Conservation (phyloP, 2,329 filamentous ascomycete species). For the Hortaea sp. region DNA sequence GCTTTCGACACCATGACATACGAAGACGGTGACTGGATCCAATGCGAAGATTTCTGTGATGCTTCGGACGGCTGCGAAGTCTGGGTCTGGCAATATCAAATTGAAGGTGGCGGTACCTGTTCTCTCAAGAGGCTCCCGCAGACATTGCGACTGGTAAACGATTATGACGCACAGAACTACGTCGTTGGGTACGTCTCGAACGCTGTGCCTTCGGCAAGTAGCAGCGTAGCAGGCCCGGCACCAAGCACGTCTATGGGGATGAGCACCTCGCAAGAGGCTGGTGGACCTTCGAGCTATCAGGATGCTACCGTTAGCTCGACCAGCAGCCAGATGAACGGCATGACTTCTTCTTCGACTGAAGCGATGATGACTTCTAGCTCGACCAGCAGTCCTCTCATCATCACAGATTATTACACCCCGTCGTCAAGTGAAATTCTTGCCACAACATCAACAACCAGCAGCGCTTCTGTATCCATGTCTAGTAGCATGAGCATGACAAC, state of each 20-base stretch:
- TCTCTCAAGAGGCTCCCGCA: conserved; percentile 2
- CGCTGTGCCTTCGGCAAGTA: not conserved
- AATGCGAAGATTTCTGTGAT: conserved; percentile 3
- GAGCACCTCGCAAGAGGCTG: not conserved
- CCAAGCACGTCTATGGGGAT: not conserved
- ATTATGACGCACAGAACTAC: not conserved
- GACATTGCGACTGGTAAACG: not conserved
- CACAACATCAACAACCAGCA: no score
- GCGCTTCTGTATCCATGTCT: no score
- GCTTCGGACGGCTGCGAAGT: not conserved
- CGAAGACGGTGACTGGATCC: conserved; percentile 2
- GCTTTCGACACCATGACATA: not conserved
- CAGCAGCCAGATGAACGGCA: not conserved
- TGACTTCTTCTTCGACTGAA: not conserved
- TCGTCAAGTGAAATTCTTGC: no score
- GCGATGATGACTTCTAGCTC: not conserved
- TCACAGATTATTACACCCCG: no score
- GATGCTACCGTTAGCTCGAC: not conserved
- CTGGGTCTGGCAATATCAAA: conserved; percentile 2
- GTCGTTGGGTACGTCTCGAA: not conserved
- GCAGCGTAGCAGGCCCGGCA: not conserved
- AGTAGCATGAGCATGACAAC: no score
- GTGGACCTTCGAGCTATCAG: not conserved
- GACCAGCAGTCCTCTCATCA: not conserved
- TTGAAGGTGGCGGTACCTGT: conserved; percentile 1